Base-by-base conservation (phyloP, 139 green algal genomes). In the Zygnema cylindricum region DNA sequence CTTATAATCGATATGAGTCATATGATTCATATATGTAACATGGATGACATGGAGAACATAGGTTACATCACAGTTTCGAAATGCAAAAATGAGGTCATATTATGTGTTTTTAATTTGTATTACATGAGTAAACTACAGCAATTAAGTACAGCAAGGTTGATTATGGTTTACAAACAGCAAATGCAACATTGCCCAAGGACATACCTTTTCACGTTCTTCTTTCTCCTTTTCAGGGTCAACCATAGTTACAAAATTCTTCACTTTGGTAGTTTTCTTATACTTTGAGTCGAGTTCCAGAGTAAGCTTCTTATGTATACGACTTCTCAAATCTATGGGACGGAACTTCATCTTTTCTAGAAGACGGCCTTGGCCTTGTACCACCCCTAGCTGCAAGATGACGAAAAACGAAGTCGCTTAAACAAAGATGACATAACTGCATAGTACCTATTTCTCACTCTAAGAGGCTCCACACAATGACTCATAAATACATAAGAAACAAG, bases 361-460 rank as follows among this genome's bases (percentile, higher is more conserved):
- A n/a, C 92, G 88, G 7, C 92, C 94, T 86, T 97, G 94, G 7
- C 92, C 94, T 93, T 98, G 92, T 32, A 91, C 3, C n/a, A 77
- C 73, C 1, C 85, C 49, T 32, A 84, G 49, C 63, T 42, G 81
- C 40, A 1, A 41, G 2, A 55, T 42, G 33, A 55, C 54, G n/a
- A n/a, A 1, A 55, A 1, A 25, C 54, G 11, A 36, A n/a, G n/a
- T n/a, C n/a, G n/a, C n/a, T n/a, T n/a, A n/a, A n/a, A n/a, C n/a
- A n/a, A n/a, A n/a, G n/a, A n/a, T n/a, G n/a, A n/a, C n/a, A n/a
- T n/a, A n/a, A n/a, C n/a, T n/a, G n/a, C n/a, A n/a, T n/a, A n/a
- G n/a, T n/a, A n/a, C n/a, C n/a, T n/a, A n/a, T n/a, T n/a, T n/a
- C n/a, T n/a, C n/a, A n/a, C n/a, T n/a, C n/a, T n/a, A n/a, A n/a